Conservation (phyloP, 2,329 filamentous ascomycete species). For the Calonectria multiphialidica region DNA sequence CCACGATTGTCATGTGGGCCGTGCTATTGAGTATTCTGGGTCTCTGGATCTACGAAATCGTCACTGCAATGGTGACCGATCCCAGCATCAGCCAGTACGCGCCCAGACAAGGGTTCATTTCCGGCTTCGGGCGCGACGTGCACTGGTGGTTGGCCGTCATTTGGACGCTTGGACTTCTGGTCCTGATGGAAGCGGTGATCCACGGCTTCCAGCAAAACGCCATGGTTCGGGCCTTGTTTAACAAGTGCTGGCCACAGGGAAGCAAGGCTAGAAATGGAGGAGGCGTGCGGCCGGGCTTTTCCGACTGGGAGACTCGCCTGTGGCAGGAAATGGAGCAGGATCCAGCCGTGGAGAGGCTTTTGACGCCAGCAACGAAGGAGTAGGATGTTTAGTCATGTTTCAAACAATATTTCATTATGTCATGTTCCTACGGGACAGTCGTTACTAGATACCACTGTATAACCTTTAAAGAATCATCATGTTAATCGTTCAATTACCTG, state of each 20-base stretch:
- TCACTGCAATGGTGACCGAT: constrained; percentile 75
- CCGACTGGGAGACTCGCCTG: constrained; percentile 65
- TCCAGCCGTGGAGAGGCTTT: neutral
- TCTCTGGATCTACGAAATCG: constrained; percentile 80
- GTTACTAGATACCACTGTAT: constrained; percentile 3
- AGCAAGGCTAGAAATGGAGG: constrained; percentile 56
- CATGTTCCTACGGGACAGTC: neutral
- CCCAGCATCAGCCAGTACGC: constrained; percentile 68
- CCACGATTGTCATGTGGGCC: constrained; percentile 69
- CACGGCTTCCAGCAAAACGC: neutral
- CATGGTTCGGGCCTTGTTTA: neutral
- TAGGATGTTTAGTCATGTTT: neutral
- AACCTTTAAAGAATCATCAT: neutral
- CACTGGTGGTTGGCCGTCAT: constrained; percentile 69
- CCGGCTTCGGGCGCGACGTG: constrained; percentile 74
- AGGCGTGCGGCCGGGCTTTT: constrained; percentile 50
- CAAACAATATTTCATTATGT: neutral
- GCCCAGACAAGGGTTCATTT: constrained; percentile 74
- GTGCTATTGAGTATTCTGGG: constrained; percentile 72
- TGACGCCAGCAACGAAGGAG: neutral
- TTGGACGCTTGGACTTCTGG: neutral
- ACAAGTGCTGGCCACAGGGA: constrained; percentile 58
- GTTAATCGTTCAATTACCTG: neutral
- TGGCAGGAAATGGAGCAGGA: constrained; percentile 72
- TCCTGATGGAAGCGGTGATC: neutral